phyloP scores from a whole-genome alignment of 2,329 filamentous ascomycete species.

The Penicillium sp. region DNA sequence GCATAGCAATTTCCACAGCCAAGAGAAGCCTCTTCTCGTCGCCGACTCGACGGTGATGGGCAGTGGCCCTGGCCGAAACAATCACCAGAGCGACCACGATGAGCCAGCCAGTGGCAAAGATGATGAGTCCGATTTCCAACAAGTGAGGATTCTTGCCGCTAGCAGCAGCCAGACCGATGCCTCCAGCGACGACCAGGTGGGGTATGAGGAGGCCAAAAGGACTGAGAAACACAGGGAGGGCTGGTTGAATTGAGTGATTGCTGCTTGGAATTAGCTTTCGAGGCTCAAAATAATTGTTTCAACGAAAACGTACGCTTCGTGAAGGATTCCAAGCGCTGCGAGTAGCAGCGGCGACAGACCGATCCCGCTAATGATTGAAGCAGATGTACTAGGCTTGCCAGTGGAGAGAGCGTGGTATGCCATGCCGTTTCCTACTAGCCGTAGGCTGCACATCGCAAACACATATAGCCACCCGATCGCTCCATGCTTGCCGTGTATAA shows the following conservation, averaged over 20 bases:
- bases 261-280: background rate
- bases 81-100: background rate
- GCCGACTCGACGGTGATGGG: background rate
- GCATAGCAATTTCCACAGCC: slow-evolving; percentile 11
- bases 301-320: slow-evolving; percentile 10
- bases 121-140: slow-evolving; percentile 7
- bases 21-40: slow-evolving; percentile 16
- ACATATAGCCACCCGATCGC: slow-evolving; percentile 14
- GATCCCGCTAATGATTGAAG: slow-evolving; percentile 11
- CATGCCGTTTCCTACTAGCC: slow-evolving; percentile 13
- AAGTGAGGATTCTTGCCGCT: slow-evolving; percentile 1
- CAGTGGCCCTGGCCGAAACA: slow-evolving; percentile 1
- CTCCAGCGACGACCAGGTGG: slow-evolving; percentile 12
- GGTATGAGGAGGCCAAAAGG: slow-evolving; percentile 8
- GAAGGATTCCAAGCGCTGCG: slow-evolving; percentile 12
- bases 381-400: slow-evolving; percentile 7
- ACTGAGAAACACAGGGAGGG: slow-evolving; percentile 5
- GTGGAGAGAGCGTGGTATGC: slow-evolving; percentile 9
- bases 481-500: slow-evolving; percentile 12
- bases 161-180: slow-evolving; percentile 11
- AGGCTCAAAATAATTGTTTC: background rate
- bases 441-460: slow-evolving; percentile 10
- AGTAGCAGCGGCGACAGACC: slow-evolving; percentile 16
- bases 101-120: slow-evolving; percentile 14
- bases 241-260: slow-evolving; percentile 16